Evolutionary conservation across 345 rosid species (phyloP), one percentile per base, ranked within the genome.

Genomic region (Eucalyptus pauciflora): DNA sequence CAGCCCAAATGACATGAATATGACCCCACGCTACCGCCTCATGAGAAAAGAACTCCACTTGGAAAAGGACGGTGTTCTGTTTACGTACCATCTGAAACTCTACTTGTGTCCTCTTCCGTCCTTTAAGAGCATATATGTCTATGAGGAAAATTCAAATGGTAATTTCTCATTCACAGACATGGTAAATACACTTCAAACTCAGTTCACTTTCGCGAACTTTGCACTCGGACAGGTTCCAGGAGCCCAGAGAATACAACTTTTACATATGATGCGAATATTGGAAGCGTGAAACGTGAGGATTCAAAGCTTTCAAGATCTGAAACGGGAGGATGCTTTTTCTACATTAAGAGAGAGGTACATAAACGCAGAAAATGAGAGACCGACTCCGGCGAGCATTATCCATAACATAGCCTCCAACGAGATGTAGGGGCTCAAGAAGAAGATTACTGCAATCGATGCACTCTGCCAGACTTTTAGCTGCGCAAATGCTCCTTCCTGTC

Each of bases 391-490:
- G 16, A 96, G 94, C 96, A 96, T 93, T 86, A 93, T 87, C 33
- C 91, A 58, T 85, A 96, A 87, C 97, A 97, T 96, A 5, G 97
- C 91, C 88, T 94, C 94, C 90, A 97, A 50, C 4, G 96, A 89
- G 91, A 97, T 94, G 90, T 94, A 96, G 2, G 98, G 94, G 88
- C 92, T 91, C 80, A 96, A n/a, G 64, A 96, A 97, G 97, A 96
- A 96, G 91, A 96, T 97, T 8, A 92, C 91, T 43, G 99, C 96
- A 85, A 94, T 95, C 13, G 97, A 93, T 64, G 95, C 98, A 88
- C 97, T 93, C 91, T 97, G 99, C 99, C 99, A 96, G 64, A 96
- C 95, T 95, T 96, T 97, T 64, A 97, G 92, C 93, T 97, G 99
- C 8, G 99, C 97, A 92, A 97, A 97, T 48, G 99, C 96, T 90